phyloP scores from a whole-genome alignment of 2,329 filamentous ascomycete genomes.

The Colletotrichum liriopes region DNA sequence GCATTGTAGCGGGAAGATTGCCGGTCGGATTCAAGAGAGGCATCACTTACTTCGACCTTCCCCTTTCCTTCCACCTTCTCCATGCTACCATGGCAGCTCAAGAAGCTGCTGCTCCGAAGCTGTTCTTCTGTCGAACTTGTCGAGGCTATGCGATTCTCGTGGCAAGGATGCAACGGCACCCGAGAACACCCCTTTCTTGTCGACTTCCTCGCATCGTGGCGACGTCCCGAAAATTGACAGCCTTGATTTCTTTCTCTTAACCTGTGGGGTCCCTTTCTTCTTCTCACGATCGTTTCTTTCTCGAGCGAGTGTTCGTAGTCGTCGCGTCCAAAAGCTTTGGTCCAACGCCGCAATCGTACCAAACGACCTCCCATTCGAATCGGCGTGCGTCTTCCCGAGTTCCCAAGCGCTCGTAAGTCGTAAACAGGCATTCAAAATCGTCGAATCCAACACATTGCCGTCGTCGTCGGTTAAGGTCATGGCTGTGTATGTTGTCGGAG shows the following conservation, averaged over 20 bases:
- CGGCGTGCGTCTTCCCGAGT: neutral
- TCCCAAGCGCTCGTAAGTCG: neutral
- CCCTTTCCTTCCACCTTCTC: neutral
- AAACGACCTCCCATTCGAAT: neutral
- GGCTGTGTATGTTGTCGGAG: neutral
- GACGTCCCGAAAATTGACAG: accelerated
- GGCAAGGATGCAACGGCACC: neutral
- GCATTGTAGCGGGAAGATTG: neutral
- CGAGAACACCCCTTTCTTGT: neutral
- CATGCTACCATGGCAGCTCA: neutral
- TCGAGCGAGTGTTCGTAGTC: neutral
- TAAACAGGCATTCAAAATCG: no score
- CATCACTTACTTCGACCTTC: neutral
- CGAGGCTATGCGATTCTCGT: no score
- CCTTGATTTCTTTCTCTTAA: neutral
- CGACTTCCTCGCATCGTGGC: neutral
- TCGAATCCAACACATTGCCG: no score
- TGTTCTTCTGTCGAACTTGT: neutral
- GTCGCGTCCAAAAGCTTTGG: neutral
- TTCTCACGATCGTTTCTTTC: neutral
- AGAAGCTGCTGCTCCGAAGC: neutral
- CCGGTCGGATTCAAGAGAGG: neutral
- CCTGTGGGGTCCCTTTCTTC: neutral
- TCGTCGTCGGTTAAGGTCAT: neutral
- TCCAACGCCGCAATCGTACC: neutral